Percentiles rank a stretch among this genome's conserved stretches.
phyloP scores from a whole-genome alignment of 345 rosid species.

The Brassica juncea region DNA sequence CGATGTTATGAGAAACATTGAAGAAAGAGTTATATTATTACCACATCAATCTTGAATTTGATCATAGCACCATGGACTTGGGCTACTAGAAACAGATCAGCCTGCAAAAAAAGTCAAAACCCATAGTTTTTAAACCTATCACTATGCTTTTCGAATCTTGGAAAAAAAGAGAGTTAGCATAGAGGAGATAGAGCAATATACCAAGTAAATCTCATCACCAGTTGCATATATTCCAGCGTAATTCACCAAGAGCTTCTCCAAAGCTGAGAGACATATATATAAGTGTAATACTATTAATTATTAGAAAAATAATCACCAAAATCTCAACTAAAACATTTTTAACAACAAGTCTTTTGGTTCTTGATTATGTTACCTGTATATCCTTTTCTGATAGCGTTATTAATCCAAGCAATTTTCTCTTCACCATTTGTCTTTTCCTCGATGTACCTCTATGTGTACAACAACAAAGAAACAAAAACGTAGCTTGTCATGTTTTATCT shows the following conservation, averaged over 20 bases:
- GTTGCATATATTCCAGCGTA: slow-evolving; percentile 73
- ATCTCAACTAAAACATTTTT: not conserved
- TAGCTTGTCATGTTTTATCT: not conserved
- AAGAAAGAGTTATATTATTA: slow-evolving; percentile 28
- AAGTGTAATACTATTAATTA: not conserved
- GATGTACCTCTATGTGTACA: slow-evolving; percentile 50
- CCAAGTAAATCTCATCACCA: slow-evolving; percentile 74
- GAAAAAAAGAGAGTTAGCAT: not conserved
- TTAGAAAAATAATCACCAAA: not conserved
- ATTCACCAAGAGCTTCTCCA: slow-evolving; percentile 63
- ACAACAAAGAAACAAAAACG: not conserved
- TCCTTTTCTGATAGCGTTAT: slow-evolving; percentile 60
- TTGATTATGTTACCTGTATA: slow-evolving; percentile 52
- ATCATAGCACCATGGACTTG: slow-evolving; percentile 54
- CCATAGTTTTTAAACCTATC: not conserved
- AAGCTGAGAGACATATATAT: slow-evolving; percentile 45
- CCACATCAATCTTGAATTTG: slow-evolving; percentile 69
- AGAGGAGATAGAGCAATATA: slow-evolving; percentile 25
- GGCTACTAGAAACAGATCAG: slow-evolving; percentile 76
- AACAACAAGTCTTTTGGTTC: not conserved
- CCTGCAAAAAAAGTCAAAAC: slow-evolving; percentile 49
- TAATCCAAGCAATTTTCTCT: slow-evolving; percentile 56
- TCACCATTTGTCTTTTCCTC: slow-evolving; percentile 56
- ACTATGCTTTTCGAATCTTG: not conserved
- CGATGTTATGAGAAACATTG: not conserved